A percentile compares a stretch with the other conserved stretches of the same genome.
phyloP scores from a whole-genome alignment of 352 stramenopile species.

The Globisporangium iwayamae region DNA sequence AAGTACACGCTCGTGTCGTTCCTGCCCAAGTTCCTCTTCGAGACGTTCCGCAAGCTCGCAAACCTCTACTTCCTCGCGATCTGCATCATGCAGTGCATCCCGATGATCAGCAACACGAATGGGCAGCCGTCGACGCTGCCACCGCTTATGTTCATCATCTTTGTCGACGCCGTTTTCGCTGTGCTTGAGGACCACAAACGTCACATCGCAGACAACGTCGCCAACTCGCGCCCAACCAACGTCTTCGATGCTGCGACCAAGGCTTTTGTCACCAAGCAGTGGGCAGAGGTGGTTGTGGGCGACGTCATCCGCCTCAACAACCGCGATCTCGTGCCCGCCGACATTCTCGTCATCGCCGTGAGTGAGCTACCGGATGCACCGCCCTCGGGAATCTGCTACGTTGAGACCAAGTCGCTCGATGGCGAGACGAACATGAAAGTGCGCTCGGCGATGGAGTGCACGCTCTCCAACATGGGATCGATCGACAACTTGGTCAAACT shows the following conservation, averaged over 20 bases:
- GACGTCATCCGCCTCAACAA: slow-evolving; percentile 82
- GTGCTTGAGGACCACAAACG: slow-evolving; percentile 86
- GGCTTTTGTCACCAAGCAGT: slow-evolving; percentile 54
- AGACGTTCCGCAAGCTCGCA: slow-evolving; percentile 88
- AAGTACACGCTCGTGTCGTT: slow-evolving; percentile 91
- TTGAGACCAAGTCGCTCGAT: slow-evolving; percentile 91
- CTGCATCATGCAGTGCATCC: slow-evolving; percentile 84
- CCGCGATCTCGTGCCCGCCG: slow-evolving; percentile 76
- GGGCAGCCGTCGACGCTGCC: slow-evolving; percentile 84
- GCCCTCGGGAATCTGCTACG: slow-evolving; percentile 80
- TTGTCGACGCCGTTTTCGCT: slow-evolving; percentile 86
- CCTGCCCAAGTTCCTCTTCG: slow-evolving; percentile 89
- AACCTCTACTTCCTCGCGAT: slow-evolving; percentile 94
- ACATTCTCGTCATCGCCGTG: slow-evolving; percentile 81
- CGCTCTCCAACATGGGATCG: slow-evolving; percentile 44
- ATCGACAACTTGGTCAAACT: slow-evolving; percentile 42
- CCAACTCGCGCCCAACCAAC: slow-evolving; percentile 68
- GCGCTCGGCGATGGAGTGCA: slow-evolving; percentile 72
- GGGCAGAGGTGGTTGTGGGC: slow-evolving; percentile 83
- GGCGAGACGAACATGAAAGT: slow-evolving; percentile 94
- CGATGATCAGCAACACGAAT: slow-evolving; percentile 88
- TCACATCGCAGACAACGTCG: slow-evolving; percentile 76
- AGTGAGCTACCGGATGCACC: slow-evolving; percentile 55
- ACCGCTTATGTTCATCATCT: slow-evolving; percentile 89
- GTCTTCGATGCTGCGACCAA: slow-evolving; percentile 47